Evolutionary conservation across 257 asterid species (phyloP).

Genomic region (Phtheirospermum japonicum): DNA sequence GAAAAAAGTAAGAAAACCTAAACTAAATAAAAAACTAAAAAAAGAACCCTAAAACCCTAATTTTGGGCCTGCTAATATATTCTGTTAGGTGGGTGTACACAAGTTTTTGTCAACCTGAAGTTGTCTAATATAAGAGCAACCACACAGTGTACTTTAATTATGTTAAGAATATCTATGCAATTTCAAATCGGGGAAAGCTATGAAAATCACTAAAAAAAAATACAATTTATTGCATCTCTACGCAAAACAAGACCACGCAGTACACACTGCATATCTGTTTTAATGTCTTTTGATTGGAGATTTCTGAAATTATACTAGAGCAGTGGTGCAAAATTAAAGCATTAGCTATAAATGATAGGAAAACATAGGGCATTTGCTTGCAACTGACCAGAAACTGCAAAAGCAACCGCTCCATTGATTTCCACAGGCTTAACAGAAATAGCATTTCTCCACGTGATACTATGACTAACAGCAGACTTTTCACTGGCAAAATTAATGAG

Average conservation of each 20-base stretch:
- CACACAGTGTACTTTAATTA: not conserved
- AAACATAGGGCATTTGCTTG: conserved; percentile 9
- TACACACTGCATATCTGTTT: too few species aligned
- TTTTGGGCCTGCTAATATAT: too few species aligned
- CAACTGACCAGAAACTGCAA: conserved; percentile 77
- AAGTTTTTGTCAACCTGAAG: too few species aligned
- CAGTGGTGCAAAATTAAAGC: not conserved
- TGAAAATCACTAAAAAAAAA: not conserved
- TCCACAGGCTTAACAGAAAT: conserved; percentile 62
- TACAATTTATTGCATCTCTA: too few species aligned
- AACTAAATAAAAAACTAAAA: too few species aligned
- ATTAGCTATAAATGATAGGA: not conserved
- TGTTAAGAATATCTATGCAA: too few species aligned
- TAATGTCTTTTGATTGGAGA: not conserved
- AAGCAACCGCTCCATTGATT: conserved; percentile 72
- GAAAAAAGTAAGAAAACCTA: too few species aligned
- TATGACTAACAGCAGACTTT: conserved; percentile 85
- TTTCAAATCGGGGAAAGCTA: too few species aligned
- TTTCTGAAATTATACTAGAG: conserved; percentile 2
- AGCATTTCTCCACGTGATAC: conserved; percentile 64
- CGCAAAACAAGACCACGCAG: too few species aligned
- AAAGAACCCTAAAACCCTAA: too few species aligned
- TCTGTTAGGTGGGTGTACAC: too few species aligned
- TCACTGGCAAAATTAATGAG: conserved; percentile 44
- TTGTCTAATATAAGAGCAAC: not conserved